Evolutionary conservation across 1,284 basidiomycete genomes (phyloP), one percentile per base, ranked within the genome.

Genomic region (Fomitopsis palustris): DNA sequence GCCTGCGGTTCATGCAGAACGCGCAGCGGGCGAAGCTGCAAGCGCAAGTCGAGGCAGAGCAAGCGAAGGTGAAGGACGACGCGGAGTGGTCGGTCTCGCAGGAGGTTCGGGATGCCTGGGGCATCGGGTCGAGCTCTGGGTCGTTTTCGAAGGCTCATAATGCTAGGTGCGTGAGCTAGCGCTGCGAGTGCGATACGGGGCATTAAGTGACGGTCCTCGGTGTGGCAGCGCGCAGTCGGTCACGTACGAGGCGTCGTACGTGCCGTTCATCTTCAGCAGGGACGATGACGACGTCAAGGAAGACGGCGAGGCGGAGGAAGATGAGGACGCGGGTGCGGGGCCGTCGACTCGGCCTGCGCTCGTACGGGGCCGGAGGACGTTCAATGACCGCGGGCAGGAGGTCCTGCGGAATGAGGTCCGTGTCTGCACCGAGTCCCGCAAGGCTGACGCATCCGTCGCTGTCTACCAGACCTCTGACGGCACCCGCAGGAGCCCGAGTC

Each of bases 1-100:
- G 82, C 65, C 78, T 91, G 41, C 81, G 83, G 5, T 91, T 91
- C 69, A 91, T 91, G 89, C 87, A 89, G 72, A 89, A 88, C 76
- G 85, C 86, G 0, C 79, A 81, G 3, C 78, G 81, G 6, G 76
- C 80, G 16, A 82, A 87, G 61, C 76, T 84, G 35, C 69, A 81
- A 27, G 75, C 80, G 8, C 77, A 78, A 59, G 77, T 80, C 5
- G 77, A 83, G 61, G 71, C 79, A 1, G 81, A 84, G 51, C 78
- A 80, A 58, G 82, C 84, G 1, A 78, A 79, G 65, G 76, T 86
- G n/a, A 79, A 81, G 65, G 87, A 89, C 64, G 86, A 89, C 52
- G 84, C 81, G 0, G 78, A 85, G 65, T 91, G 88, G 89, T 82
- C 88, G 66, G 78, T 91, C 14, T 72, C 84, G 16, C 74, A 77